Evolutionary conservation across 1,284 basidiomycete species (phyloP), one percentile per base, ranked within the genome.

Genomic region (Ceratobasidium theobromae): DNA sequence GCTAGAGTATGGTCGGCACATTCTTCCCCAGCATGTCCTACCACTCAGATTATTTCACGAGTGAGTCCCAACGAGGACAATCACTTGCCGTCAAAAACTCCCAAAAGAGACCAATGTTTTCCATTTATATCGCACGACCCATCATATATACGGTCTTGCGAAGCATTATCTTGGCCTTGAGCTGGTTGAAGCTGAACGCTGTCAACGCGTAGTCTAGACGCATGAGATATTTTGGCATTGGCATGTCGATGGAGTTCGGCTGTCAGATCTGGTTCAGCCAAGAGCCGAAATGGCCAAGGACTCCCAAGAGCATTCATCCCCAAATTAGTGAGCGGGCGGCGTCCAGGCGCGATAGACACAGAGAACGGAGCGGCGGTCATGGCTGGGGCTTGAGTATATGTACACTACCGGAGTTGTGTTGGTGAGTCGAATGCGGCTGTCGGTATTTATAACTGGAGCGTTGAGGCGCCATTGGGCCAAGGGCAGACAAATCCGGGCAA

Each of bases 101-200:
- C 67, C 6, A 45, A n/a, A 12, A 68, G 43, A 11, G 53, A 46
- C 58, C 58, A 62, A 3, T 23, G 23, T 28, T 40, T 32, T 14
- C 58, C 58, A 23, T 21, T 5, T 16, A 40, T 11, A 14, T 21
- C 21, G 30, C 40, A 46, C 23, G 16, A 3, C 6, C 58, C 58
- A 27, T 33, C 58, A 40, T 62, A 52, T 40, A 62, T 32, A 28
- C 67, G 58, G 35, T 68, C 67, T 51, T 68, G 67, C 32, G 60
- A 65, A 23, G 14, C 16, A 16, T 65, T 28, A n/a, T 68, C 25
- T 25, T 68, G 52, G 1, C 43, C 58, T 35, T 65, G 53, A 18
- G 60, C 51, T 4, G 67, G 67, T 28, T 68, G 67, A 46, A 68
- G 54, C n/a, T 21, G 35, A n/a, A 68, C 40, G 30, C 48, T 60